Conservation (phyloP, 805 yeast species). For the Saccharomycopsis fibuligera region DNA sequence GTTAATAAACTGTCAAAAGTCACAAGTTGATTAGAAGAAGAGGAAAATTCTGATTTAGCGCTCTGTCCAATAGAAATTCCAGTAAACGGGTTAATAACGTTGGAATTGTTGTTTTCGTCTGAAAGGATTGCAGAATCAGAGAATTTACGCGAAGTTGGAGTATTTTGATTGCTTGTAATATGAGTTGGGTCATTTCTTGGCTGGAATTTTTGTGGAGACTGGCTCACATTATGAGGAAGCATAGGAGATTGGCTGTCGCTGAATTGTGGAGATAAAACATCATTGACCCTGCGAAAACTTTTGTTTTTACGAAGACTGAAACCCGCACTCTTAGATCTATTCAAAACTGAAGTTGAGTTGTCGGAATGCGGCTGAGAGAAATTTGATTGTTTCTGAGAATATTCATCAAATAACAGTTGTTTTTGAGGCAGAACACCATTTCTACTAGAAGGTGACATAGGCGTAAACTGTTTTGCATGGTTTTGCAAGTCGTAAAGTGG, state of each 20-base stretch:
- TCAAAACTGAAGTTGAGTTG: not conserved
- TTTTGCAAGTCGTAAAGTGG: not conserved
- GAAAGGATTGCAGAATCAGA: not conserved
- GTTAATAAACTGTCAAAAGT: constrained; percentile 12
- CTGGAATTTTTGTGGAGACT: not conserved
- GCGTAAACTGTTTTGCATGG: too few relatives aligned
- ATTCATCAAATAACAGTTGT: too few relatives aligned
- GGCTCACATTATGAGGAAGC: constrained; percentile 4
- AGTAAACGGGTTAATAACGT: not conserved
- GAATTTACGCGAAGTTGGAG: not conserved
- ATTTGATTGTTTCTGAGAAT: not conserved
- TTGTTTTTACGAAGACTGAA: constrained; percentile 6
- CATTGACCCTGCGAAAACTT: not conserved
- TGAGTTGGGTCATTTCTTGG: not conserved
- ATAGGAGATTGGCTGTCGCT: not conserved
- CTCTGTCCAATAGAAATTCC: not conserved
- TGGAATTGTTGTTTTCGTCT: not conserved
- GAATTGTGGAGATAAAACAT: not conserved
- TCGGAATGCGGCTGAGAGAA: not conserved
- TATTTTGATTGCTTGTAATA: not conserved
- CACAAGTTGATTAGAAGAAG: not conserved
- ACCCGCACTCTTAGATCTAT: constrained; percentile 12
- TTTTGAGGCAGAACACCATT: constrained; percentile 1
- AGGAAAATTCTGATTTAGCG: not conserved
- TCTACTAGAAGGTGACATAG: too few relatives aligned